Evolutionary conservation across 2,329 filamentous ascomycete genomes (phyloP).

Genomic region (Falciphora oryzae): DNA sequence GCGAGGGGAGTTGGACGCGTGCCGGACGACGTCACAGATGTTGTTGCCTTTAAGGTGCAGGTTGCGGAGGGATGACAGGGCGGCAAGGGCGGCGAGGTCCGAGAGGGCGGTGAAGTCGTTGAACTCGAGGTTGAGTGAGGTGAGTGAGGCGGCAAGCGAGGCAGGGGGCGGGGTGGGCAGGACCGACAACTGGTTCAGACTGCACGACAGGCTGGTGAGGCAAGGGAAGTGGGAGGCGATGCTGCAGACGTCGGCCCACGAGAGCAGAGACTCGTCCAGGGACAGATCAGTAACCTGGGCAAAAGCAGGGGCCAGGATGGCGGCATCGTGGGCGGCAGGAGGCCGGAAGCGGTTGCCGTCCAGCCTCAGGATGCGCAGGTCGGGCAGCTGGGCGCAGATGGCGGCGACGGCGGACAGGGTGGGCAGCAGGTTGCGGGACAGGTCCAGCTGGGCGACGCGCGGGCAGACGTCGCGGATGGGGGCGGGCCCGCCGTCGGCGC

Average conservation of each 20-base stretch:
- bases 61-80: conserved; percentile 47
- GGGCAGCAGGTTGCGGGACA: conserved; percentile 79
- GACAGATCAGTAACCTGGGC: conserved; percentile 52
- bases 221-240: conserved; percentile 48
- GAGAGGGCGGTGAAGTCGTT: conserved; percentile 60
- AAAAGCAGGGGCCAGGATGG: conserved; percentile 34
- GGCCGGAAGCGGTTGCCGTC: conserved; percentile 38
- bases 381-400: conserved; percentile 66
- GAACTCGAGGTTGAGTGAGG: conserved; percentile 63
- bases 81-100: conserved; percentile 48
- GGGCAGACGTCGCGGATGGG: conserved; percentile 50
- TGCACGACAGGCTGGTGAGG: conserved; percentile 44
- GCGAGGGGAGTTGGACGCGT: conserved; percentile 30
- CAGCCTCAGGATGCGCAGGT: conserved; percentile 60
- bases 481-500: conserved; percentile 25
- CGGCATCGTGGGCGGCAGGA: conserved; percentile 12
- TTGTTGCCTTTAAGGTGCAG: conserved; percentile 73
- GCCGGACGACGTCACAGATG: conserved; percentile 42
- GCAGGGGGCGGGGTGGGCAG: conserved; percentile 39
- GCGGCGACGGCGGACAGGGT: conserved; percentile 58
- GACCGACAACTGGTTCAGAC: conserved; percentile 51
- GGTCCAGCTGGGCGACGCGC: conserved; percentile 70
- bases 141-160: conserved; percentile 46
- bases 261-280: conserved; percentile 61
- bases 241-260: conserved; percentile 57